A percentile compares a stretch with the other conserved stretches of the same genome.
phyloP scores from a whole-genome alignment of 768 basidiomycete species.

The Lepiota brunneoincarnata region DNA sequence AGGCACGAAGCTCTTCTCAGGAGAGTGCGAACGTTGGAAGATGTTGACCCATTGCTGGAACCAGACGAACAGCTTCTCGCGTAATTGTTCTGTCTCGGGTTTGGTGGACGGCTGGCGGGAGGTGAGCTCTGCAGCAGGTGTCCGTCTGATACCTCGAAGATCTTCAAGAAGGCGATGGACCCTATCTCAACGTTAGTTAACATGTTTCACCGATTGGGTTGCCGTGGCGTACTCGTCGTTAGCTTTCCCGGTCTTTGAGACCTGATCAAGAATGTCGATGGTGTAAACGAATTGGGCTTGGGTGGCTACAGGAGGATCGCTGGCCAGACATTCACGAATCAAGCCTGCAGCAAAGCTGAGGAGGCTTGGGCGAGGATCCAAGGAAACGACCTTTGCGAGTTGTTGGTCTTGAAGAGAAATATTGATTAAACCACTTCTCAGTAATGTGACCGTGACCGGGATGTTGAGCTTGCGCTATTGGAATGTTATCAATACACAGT shows the following conservation, averaged over 20 bases:
- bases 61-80: slow-evolving; percentile 74
- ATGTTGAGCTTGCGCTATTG: slow-evolving; percentile 92
- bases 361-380: slow-evolving; percentile 73
- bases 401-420: slow-evolving; percentile 82
- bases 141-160: slow-evolving; percentile 63
- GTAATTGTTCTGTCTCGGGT: slow-evolving; percentile 71
- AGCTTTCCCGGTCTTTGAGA: slow-evolving; percentile 70
- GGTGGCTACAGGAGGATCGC: slow-evolving; percentile 76
- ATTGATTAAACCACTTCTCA: slow-evolving; percentile 80
- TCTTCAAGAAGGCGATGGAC: slow-evolving; percentile 78
- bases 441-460: slow-evolving; percentile 85
- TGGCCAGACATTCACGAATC: slow-evolving; percentile 82
- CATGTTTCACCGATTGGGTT: slow-evolving; percentile 1
- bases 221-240: slow-evolving; percentile 76
- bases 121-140: slow-evolving; percentile 29
- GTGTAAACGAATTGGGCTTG: slow-evolving; percentile 78
- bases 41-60: slow-evolving; percentile 96
- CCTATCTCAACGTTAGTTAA: slow-evolving; percentile 33
- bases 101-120: slow-evolving; percentile 44
- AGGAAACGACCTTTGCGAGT: slow-evolving; percentile 79
- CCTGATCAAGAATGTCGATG: slow-evolving; percentile 76
- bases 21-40: slow-evolving; percentile 86
- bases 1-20: slow-evolving; percentile 93
- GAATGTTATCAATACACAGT: slow-evolving; percentile 11
- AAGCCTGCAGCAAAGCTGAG: slow-evolving; percentile 81